phyloP scores from a whole-genome alignment of 169 alveolate species.

The Theileria annulata region DNA sequence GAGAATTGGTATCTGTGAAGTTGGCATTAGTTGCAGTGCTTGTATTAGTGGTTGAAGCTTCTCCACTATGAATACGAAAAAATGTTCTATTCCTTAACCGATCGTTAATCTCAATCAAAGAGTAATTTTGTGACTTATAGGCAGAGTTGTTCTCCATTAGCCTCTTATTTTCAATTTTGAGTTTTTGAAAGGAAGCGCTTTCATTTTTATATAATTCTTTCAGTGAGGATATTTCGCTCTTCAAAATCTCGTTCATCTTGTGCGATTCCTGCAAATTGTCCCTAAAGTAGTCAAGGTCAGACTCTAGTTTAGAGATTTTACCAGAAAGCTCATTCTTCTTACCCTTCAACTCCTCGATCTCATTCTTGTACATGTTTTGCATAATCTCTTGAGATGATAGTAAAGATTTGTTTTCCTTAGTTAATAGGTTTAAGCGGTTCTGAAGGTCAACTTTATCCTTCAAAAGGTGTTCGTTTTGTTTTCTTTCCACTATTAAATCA shows the following conservation, averaged over 20 bases:
- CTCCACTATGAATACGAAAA: conserved; percentile 30
- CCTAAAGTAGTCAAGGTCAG: conserved; percentile 54
- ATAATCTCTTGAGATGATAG: conserved; percentile 35
- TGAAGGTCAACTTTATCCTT: conserved; percentile 58
- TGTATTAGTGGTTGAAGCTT: conserved; percentile 29
- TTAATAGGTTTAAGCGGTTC: conserved; percentile 25
- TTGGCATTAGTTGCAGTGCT: conserved; percentile 20
- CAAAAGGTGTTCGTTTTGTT: conserved; percentile 49
- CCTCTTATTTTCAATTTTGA: conserved; percentile 33
- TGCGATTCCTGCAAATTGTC: conserved; percentile 54
- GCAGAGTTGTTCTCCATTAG: conserved; percentile 51
- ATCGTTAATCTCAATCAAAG: conserved; percentile 62
- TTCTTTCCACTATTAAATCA: conserved; percentile 46
- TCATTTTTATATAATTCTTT: conserved; percentile 29
- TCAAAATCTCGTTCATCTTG: conserved; percentile 53
- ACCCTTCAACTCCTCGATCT: conserved; percentile 47
- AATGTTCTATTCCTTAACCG: conserved; percentile 53
- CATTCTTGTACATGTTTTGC: conserved; percentile 42
- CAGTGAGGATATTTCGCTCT: conserved; percentile 33
- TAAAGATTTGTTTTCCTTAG: conserved; percentile 35
- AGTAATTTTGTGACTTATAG: conserved; percentile 57
- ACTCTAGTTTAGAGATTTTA: conserved; percentile 27
- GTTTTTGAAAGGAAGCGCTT: conserved; percentile 22
- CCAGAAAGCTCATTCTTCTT: conserved; percentile 49
- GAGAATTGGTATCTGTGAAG: conserved; percentile 3